A percentile compares a stretch with the other conserved stretches of the same genome.
These are phyloP conservation scores for Nitzschia sp. DNA, from an alignment of 108 stramenopile genomes.

Conservation along the genomic window DNA sequence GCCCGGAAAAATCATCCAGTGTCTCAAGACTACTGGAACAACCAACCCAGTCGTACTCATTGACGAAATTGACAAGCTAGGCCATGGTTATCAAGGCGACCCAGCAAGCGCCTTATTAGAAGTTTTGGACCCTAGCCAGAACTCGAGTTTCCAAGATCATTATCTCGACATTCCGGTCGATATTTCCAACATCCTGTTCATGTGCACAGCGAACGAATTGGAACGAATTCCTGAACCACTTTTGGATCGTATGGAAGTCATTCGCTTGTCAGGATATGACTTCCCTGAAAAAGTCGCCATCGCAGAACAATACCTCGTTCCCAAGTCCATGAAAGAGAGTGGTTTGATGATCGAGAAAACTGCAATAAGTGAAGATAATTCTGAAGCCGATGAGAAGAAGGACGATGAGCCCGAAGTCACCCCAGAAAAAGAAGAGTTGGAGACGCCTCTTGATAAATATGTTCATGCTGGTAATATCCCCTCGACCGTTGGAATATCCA, in stretches of 20 bases:
- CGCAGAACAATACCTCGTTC: conserved; percentile 93
- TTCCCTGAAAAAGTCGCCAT: conserved; percentile 97
- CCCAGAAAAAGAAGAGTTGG: conserved; percentile 26
- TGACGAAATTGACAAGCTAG: conserved; percentile 99
- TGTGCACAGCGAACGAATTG: conserved; percentile 97
- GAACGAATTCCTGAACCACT: conserved; percentile 95
- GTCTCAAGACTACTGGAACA: conserved; percentile 84
- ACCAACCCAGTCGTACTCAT: conserved; percentile 94
- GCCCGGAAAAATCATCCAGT: conserved; percentile 97
- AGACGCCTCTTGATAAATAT: conserved; percentile 45
- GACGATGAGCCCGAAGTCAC: conserved; percentile 14
- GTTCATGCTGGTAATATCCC: conserved; percentile 65
- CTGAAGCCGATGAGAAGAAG: conserved; percentile 28
- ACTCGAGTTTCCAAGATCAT: conserved; percentile 90
- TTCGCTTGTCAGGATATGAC: conserved; percentile 96
- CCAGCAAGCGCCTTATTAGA: conserved; percentile 95
- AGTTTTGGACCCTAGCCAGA: conserved; percentile 93
- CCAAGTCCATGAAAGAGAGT: conserved; percentile 88
- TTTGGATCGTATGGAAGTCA: conserved; percentile 97
- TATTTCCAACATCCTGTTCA: conserved; percentile 94
- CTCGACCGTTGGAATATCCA: conserved; percentile 58
- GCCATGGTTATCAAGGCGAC: conserved; percentile 89
- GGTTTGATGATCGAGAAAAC: conserved; percentile 75
- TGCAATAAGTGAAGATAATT: conserved; percentile 19
- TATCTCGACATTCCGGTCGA: conserved; percentile 98